A percentile compares a stretch with the other conserved stretches of the same genome.
Evolutionary conservation across 352 stramenopile species (phyloP).

Genomic region (Phytophthora rubi): DNA sequence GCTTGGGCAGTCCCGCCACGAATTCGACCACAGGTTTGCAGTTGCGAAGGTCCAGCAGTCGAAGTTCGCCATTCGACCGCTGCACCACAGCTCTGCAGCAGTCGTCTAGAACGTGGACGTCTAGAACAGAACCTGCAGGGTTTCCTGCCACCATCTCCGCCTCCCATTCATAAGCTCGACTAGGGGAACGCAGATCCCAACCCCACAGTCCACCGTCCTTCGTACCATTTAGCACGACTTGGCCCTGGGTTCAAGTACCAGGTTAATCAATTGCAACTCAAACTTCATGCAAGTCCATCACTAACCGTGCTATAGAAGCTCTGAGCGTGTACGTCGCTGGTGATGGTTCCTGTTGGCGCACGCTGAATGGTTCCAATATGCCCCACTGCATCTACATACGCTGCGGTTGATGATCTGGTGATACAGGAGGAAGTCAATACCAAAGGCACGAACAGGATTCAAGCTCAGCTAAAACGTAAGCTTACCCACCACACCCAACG

Average conservation of each 20-base stretch:
- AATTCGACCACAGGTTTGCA: conserved; percentile 47
- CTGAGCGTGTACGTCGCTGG: conserved; percentile 53
- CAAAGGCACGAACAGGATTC: not conserved
- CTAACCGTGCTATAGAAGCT: conserved; percentile 44
- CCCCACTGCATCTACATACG: conserved; percentile 30
- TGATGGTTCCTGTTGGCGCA: conserved; percentile 38
- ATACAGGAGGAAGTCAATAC: not conserved
- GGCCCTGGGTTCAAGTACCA: conserved; percentile 20
- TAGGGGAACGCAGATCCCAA: conserved; percentile 51
- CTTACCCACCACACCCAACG: conserved; percentile 39
- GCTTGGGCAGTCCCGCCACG: conserved; percentile 26
- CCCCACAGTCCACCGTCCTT: conserved; percentile 54
- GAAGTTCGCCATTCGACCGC: conserved; percentile 51
- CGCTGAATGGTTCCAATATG: conserved; percentile 5
- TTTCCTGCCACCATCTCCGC: not conserved
- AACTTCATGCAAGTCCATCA: conserved; percentile 3
- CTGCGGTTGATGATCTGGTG: conserved; percentile 22
- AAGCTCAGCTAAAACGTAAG: not conserved
- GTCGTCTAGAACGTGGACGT: conserved; percentile 54
- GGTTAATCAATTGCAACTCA: not conserved
- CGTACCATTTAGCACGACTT: conserved; percentile 58
- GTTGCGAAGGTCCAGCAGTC: conserved; percentile 55
- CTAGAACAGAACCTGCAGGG: conserved; percentile 32
- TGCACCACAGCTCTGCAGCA: conserved; percentile 47
- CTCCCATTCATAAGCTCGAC: conserved; percentile 36